Evolutionary conservation across 2,329 filamentous ascomycete genomes (phyloP), one percentile per base, ranked within the genome.

Genomic region (Beauveria brongniartii): DNA sequence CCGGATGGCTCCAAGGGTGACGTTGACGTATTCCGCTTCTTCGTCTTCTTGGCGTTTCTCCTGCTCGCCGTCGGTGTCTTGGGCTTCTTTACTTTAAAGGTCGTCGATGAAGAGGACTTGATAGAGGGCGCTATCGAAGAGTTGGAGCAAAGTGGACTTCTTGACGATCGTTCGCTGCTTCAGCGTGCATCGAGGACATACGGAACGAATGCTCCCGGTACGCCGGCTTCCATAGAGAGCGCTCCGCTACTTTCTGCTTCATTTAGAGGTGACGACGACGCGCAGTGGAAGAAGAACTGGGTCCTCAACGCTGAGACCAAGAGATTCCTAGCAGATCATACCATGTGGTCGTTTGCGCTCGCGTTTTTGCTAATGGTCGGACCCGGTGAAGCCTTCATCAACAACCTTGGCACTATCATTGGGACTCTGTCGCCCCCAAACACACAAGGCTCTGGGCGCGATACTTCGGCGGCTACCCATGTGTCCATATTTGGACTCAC

Each of bases 321-420:
- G 14, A 81, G 86, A 3, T 99, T 97, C 72, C 80, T 99, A 10
- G 81, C 84, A 26, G 94, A 99, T 67, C 86, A 83, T 63, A 97
- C 92, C 14, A 97, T 97, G 93, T 99, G 93, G 93, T 90, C 87
- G 71, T 88, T 99, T 66, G 91, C 93, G 0, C 78, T 87, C 1
- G 92, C 92, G 22, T 97, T 99, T 75, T 91, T 97, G 73, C 82
- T 97, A 64, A 90, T 96, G 67, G 90, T 92, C 59, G 94, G 94
- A 0, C 93, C 94, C 0, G 93, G 92, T n/a, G 94, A 99, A 75
- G 90, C 93, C 12, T 99, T 97, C 72, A 92, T 97, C 75, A 99
- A 97, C 76, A 99, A 97, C 68, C 79, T 99, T 10, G 94, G 94
- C 41, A 97, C 92, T 26, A 88, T 99, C 63, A 92, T 97, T 67